Conservation (phyloP, 306 rosid genomes). For the Canavalia gladiata region DNA sequence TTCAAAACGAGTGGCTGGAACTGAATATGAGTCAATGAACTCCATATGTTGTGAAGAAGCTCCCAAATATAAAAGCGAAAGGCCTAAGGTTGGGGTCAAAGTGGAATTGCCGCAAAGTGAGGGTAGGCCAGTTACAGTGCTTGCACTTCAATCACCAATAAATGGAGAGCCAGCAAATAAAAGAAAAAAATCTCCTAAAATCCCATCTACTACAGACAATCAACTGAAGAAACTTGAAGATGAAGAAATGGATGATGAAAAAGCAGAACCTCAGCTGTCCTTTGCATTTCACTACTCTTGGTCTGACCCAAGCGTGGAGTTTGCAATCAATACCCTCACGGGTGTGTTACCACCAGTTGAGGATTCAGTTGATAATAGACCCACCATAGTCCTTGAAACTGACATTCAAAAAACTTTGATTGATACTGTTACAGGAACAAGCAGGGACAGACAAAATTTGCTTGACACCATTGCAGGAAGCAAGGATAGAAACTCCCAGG, state of each 20-base stretch:
- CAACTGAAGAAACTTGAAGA: constrained; percentile 49
- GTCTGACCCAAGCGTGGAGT: constrained; percentile 89
- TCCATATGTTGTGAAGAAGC: constrained; percentile 49
- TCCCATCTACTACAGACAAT: constrained; percentile 43
- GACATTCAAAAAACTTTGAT: neutral
- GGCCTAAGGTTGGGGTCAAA: constrained; percentile 47
- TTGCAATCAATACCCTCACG: constrained; percentile 78
- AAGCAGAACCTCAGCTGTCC: constrained; percentile 61
- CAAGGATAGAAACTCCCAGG: constrained; percentile 50
- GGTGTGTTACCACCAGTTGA: constrained; percentile 77
- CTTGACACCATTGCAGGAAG: constrained; percentile 49
- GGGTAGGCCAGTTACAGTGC: constrained; percentile 32
- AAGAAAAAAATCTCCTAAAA: constrained; percentile 48
- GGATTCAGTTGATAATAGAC: constrained; percentile 48
- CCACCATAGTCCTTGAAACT: constrained; percentile 36
- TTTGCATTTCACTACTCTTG: constrained; percentile 81
- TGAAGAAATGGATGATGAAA: constrained; percentile 54
- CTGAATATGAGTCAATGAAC: constrained; percentile 54
- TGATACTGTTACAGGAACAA: constrained; percentile 13
- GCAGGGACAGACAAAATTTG: constrained; percentile 41
- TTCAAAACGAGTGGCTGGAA: constrained; percentile 67
- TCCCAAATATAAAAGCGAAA: constrained; percentile 44
- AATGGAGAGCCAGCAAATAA: constrained; percentile 46
- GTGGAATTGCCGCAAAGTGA: constrained; percentile 49
- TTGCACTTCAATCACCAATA: constrained; percentile 45